Evolutionary conservation across 441 rosid species (phyloP).

Genomic region (Mallotus repandus): DNA sequence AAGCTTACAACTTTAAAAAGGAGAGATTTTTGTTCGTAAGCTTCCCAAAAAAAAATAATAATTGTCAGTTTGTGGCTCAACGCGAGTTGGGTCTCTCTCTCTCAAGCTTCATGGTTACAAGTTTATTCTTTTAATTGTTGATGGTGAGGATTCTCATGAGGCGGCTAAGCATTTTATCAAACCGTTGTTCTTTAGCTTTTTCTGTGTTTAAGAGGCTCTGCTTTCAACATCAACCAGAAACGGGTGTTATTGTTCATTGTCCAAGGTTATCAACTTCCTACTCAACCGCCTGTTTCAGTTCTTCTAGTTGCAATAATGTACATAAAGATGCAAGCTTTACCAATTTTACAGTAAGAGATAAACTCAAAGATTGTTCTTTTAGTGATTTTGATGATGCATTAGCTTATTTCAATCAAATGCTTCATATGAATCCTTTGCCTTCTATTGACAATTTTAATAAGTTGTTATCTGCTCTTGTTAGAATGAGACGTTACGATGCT

Average conservation of each 20-base stretch:
- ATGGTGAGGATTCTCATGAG: background rate
- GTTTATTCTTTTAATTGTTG: background rate
- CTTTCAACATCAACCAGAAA: background rate
- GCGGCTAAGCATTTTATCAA: background rate
- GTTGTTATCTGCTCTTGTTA: background rate
- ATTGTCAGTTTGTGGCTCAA: background rate
- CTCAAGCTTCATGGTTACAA: background rate
- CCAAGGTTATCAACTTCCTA: background rate
- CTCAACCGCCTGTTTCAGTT: background rate
- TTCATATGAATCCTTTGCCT: constrained; percentile 4
- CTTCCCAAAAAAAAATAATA: too few species aligned
- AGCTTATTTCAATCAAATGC: constrained; percentile 4
- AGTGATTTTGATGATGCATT: constrained; percentile 9
- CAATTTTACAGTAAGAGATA: background rate
- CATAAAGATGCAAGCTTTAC: background rate
- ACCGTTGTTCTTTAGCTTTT: background rate
- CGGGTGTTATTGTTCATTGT: background rate
- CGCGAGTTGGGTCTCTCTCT: background rate
- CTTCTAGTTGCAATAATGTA: background rate
- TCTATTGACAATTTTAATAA: background rate
- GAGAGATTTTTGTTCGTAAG: too few species aligned
- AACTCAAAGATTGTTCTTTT: background rate
- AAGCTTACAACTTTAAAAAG: background rate
- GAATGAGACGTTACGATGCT: constrained; percentile 5
- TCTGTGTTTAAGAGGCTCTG: background rate